Conservation (phyloP, 352 stramenopile genomes). For the Pythium phragmitis region DNA sequence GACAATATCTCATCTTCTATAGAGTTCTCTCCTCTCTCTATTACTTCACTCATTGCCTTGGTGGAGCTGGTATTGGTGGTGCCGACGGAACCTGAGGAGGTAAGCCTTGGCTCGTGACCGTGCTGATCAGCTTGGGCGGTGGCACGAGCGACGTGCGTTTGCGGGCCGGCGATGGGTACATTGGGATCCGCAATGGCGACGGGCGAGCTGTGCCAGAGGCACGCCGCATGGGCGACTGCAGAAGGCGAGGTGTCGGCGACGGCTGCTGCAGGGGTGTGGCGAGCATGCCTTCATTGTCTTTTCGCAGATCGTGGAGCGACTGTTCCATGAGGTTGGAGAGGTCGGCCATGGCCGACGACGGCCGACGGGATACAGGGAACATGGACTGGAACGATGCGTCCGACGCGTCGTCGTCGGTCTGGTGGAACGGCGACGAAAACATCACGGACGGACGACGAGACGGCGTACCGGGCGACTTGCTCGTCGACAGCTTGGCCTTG, state of each 20-base stretch:
- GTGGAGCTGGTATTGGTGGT: not conserved
- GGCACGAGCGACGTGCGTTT: slow-evolving; percentile 24
- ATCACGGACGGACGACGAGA: slow-evolving; percentile 45
- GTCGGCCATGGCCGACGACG: slow-evolving; percentile 71
- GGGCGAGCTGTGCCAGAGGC: slow-evolving; percentile 9
- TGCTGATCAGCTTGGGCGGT: slow-evolving; percentile 27
- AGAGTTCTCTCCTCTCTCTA: too few species aligned
- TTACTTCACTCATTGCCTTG: not conserved
- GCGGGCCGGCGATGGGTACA: slow-evolving; percentile 24
- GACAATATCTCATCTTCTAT: too few species aligned
- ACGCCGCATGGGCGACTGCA: slow-evolving; percentile 25
- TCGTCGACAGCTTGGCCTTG: slow-evolving; percentile 58
- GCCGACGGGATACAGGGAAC: slow-evolving; percentile 41
- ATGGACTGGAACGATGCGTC: slow-evolving; percentile 45
- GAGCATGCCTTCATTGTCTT: slow-evolving; percentile 33
- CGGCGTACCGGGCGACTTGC: slow-evolving; percentile 34
- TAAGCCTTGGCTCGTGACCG: slow-evolving; percentile 10
- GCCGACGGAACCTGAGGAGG: not conserved
- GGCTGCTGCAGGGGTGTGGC: slow-evolving; percentile 3
- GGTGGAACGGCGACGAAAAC: slow-evolving; percentile 48
- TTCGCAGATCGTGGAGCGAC: slow-evolving; percentile 62
- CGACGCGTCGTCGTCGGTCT: slow-evolving; percentile 58
- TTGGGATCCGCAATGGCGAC: slow-evolving; percentile 24
- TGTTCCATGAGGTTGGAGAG: slow-evolving; percentile 80
- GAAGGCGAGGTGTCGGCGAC: slow-evolving; percentile 10